Percentiles rank a stretch among this genome's conserved stretches.
phyloP scores from a whole-genome alignment of 1,284 basidiomycete genomes.

The Ustilago trichophora region DNA sequence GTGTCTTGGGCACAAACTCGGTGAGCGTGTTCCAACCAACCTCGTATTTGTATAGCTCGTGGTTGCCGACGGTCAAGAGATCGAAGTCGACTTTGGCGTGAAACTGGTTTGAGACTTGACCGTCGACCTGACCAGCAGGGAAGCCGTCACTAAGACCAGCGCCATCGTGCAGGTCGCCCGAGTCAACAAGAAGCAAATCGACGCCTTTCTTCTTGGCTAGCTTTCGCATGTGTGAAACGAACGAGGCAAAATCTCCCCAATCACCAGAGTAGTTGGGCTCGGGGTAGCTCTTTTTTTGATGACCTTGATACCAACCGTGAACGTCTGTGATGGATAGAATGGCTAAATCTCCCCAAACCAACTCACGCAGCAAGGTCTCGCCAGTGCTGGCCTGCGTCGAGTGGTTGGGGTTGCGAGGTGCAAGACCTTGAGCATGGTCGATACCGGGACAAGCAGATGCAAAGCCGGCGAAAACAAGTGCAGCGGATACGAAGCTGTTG shows the following conservation, averaged over 20 bases:
- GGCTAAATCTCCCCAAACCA: conserved; percentile 81
- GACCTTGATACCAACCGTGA: conserved; percentile 70
- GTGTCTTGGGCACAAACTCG: conserved; percentile 74
- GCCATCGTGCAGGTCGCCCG: conserved; percentile 62
- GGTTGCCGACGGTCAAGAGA: conserved; percentile 84
- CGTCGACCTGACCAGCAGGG: conserved; percentile 45
- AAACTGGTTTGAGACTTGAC: conserved; percentile 58
- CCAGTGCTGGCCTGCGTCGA: conserved; percentile 14
- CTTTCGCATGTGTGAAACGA: conserved; percentile 57
- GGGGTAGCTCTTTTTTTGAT: conserved; percentile 59
- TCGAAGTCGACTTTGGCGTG: conserved; percentile 81
- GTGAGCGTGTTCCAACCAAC: conserved; percentile 80
- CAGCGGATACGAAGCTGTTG: conserved; percentile 4
- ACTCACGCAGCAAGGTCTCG: conserved; percentile 65
- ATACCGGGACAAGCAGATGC: conserved; percentile 27
- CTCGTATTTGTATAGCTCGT: conserved; percentile 83
- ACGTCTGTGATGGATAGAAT: conserved; percentile 83
- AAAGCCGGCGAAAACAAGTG: conserved; percentile 6
- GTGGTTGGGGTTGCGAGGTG: conserved; percentile 12
- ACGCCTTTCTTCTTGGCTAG: conserved; percentile 54
- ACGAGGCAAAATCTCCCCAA: conserved; percentile 65
- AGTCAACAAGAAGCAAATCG: conserved; percentile 63
- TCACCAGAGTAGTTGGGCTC: conserved; percentile 64
- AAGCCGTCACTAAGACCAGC: conserved; percentile 61
- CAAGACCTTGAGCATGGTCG: conserved; percentile 34